Percentiles rank a stretch among this genome's conserved stretches.
Evolutionary conservation across 176 grass and related monocot genomes (phyloP).

Genomic region (Tuctoria greenei): DNA sequence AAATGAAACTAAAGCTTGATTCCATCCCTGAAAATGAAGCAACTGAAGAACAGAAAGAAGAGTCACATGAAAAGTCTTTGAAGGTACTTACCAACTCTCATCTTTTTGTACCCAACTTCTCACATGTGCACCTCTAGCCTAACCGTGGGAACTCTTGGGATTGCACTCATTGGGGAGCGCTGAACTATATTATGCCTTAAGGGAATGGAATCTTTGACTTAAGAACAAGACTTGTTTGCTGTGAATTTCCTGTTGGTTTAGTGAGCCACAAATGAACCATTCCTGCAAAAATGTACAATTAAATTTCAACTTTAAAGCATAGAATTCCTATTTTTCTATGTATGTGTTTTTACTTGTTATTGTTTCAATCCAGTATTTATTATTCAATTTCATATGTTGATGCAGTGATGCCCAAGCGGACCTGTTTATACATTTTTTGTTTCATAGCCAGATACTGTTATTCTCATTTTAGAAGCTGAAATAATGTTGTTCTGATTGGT

Average conservation of each 20-base stretch:
- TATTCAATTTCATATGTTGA: not conserved
- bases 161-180: not conserved
- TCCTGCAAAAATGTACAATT: conserved; percentile 7
- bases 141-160: not conserved
- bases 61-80: conserved; percentile 37
- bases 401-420: not conserved
- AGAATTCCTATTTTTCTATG: not conserved
- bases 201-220: not conserved
- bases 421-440: conserved; percentile 3
- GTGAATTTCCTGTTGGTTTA: not conserved
- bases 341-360: conserved; percentile 7
- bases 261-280: not conserved
- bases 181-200: conserved; percentile 4
- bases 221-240: not conserved
- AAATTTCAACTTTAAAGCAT: not conserved
- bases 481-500: not conserved
- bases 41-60: conserved; percentile 59
- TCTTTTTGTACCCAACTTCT: conserved; percentile 9
- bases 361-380: not conserved
- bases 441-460: not conserved
- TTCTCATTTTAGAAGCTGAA: not conserved
- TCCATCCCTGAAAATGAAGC: conserved; percentile 79
- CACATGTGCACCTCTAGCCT: conserved; percentile 1
- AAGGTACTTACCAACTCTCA: conserved; percentile 51
- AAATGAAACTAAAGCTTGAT: conserved; percentile 65